These are phyloP conservation scores for Kregervanrija delftensis DNA, from an alignment of 805 yeast species.

Conservation along the genomic window DNA sequence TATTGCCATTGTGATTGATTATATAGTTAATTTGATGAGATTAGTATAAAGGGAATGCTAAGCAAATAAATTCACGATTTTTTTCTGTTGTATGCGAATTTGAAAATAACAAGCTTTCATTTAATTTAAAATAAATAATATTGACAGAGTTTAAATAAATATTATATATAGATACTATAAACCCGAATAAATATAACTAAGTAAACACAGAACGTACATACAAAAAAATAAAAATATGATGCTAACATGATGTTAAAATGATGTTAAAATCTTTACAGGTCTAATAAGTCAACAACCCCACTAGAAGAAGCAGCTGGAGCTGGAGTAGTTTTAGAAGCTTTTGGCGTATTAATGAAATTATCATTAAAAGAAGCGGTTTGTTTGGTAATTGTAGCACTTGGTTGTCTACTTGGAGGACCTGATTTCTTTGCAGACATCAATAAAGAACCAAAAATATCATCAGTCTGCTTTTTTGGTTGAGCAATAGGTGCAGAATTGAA, in stretches of 20 bases:
- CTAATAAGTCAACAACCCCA: not conserved
- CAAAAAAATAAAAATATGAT: not conserved
- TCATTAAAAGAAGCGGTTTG: not conserved
- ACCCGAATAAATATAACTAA: not conserved
- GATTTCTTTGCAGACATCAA: constrained; percentile 57
- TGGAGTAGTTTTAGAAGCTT: constrained; percentile 3
- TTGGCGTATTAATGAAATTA: too few relatives aligned
- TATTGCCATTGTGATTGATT: constrained; percentile 44
- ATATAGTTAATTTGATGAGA: not conserved
- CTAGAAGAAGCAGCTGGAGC: constrained; percentile 3
- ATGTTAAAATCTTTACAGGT: too few relatives aligned
- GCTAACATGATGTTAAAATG: too few relatives aligned
- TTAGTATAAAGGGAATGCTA: too few relatives aligned
- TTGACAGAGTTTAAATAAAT: not conserved
- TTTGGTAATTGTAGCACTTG: not conserved
- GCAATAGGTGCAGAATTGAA: constrained; percentile 34
- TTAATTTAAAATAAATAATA: too few relatives aligned
- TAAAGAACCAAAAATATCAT: constrained; percentile 69
- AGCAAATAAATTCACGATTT: too few relatives aligned
- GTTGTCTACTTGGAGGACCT: constrained; percentile 2
- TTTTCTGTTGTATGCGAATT: too few relatives aligned
- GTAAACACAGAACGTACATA: not conserved
- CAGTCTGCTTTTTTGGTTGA: constrained; percentile 31
- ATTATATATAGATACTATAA: not conserved
- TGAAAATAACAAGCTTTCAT: too few relatives aligned